Evolutionary conservation across 257 asterid genomes (phyloP).

Genomic region (Galeopsis tetrahit): DNA sequence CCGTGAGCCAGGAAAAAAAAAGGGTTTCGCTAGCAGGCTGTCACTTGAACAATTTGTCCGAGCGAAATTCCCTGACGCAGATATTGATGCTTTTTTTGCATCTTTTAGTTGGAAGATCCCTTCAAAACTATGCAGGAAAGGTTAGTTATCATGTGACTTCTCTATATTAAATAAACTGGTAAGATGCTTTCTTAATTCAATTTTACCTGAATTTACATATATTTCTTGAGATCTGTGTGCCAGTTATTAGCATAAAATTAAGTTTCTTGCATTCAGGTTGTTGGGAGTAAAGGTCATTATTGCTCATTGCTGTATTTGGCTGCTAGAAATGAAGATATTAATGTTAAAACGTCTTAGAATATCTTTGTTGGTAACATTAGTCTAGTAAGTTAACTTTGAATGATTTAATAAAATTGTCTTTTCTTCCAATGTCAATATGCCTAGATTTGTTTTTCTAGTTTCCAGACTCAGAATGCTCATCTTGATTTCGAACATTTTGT

Average conservation of each 20-base stretch:
- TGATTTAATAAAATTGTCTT: background rate
- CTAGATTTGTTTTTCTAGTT: background rate
- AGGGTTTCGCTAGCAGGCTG: conserved; percentile 61
- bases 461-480: background rate
- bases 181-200: background rate
- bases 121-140: conserved; percentile 42
- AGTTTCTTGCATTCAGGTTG: background rate
- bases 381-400: background rate
- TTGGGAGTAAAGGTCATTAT: conserved; percentile 13
- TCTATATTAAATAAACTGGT: conserved; percentile 4
- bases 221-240: conserved; percentile 4
- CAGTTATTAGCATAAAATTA: background rate
- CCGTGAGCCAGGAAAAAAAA: conserved; percentile 37
- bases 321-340: background rate
- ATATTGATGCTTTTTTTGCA: conserved; percentile 62
- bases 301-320: background rate
- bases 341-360: background rate
- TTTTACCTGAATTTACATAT: background rate
- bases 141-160: conserved; percentile 38
- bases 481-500: background rate
- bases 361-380: conserved; percentile 7
- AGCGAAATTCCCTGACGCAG: conserved; percentile 56
- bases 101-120: conserved; percentile 94
- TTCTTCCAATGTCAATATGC: background rate
- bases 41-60: conserved; percentile 59